Evolutionary conservation across 805 yeast species (phyloP).

Genomic region (Monosporozyma siamensis): DNA sequence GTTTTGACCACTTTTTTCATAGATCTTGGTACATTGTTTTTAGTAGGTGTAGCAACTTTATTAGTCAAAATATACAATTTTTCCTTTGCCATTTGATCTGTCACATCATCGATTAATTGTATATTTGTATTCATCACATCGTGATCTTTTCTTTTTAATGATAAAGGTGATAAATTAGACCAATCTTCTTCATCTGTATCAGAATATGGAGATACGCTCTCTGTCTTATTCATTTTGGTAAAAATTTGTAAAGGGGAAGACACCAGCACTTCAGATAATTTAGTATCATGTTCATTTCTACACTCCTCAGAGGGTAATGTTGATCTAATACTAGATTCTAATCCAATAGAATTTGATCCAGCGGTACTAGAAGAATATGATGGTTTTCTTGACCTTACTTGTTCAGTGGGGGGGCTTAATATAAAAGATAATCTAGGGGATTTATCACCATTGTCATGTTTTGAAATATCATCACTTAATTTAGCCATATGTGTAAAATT

Average conservation of each 20-base stretch:
- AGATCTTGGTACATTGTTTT: constrained; percentile 1
- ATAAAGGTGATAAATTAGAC: constrained; percentile 59
- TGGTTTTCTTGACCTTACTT: not conserved
- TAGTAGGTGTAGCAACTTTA: not conserved
- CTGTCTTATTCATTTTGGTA: not conserved
- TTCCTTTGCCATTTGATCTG: constrained; percentile 6
- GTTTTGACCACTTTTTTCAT: constrained; percentile 5
- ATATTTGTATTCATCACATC: constrained; percentile 9
- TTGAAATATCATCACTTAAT: no score
- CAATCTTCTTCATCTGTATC: constrained; percentile 98
- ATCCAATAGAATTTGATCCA: not conserved
- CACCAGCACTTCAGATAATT: no score
- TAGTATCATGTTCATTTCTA: no score
- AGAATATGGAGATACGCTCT: constrained; percentile 33
- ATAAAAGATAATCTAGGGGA: not conserved
- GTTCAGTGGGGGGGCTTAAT: not conserved
- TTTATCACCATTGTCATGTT: not conserved
- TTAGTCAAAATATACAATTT: not conserved
- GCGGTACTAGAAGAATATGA: constrained; percentile 7
- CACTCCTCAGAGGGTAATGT: constrained; percentile 9
- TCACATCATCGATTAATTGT: constrained; percentile 11
- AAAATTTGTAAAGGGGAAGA: not conserved
- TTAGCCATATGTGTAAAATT: no score
- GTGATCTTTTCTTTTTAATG: constrained; percentile 15
- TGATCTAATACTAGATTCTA: constrained; percentile 23